Percentiles rank a stretch among this genome's conserved stretches.
Conservation (phyloP, 2,329 filamentous ascomycete species). For the Venturia carpophila region DNA sequence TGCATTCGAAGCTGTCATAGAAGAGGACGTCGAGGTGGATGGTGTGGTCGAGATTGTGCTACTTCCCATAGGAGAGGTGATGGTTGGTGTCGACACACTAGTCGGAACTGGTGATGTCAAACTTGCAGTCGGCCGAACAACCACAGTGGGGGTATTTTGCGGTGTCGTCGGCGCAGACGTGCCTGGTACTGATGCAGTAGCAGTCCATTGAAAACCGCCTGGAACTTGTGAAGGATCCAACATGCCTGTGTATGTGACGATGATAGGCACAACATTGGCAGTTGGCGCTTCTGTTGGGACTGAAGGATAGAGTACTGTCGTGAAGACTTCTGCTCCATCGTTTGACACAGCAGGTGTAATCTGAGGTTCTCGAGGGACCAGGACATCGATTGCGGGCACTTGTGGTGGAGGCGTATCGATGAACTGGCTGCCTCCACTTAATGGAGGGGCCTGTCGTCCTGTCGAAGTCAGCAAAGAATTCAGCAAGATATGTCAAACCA, state of each 20-base stretch:
- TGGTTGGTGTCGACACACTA: neutral
- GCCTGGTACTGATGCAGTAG: neutral
- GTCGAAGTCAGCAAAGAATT: neutral
- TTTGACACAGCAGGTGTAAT: neutral
- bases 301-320: slow-evolving; percentile 13
- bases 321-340: slow-evolving; percentile 2
- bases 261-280: slow-evolving; percentile 10
- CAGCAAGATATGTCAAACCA: neutral
- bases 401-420: neutral
- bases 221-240: slow-evolving; percentile 4
- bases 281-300: slow-evolving; percentile 16
- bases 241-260: slow-evolving; percentile 13
- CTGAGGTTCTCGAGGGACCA: neutral
- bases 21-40: neutral
- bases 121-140: neutral
- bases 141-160: neutral
- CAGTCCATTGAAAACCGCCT: neutral
- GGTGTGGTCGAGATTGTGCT: slow-evolving; percentile 6
- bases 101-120: neutral
- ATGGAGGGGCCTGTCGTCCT: slow-evolving; percentile 1
- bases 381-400: neutral
- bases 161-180: neutral
- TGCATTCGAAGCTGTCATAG: neutral
- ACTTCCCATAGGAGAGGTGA: neutral
- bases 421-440: neutral